phyloP scores from a whole-genome alignment of 352 stramenopile genomes.

The Phytophthora constricta region DNA sequence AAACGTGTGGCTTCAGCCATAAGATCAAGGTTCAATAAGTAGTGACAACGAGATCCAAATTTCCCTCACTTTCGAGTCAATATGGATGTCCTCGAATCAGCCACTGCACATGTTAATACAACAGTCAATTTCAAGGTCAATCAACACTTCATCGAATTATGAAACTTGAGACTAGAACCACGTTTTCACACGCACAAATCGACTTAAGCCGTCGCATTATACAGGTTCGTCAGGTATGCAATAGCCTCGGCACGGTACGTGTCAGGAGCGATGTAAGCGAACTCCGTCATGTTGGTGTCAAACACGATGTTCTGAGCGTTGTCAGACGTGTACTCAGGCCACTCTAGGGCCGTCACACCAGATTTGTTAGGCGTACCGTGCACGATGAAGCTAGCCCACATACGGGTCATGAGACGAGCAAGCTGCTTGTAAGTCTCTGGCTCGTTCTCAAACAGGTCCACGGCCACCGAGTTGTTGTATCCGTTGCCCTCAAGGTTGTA shows the following conservation, averaged over 20 bases:
- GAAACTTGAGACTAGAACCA: neutral
- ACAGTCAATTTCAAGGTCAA: too few species aligned
- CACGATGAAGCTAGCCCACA: constrained; percentile 39
- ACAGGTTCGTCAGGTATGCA: constrained; percentile 9
- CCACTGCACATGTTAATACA: too few species aligned
- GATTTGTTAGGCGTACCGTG: constrained; percentile 17
- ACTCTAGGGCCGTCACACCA: constrained; percentile 28
- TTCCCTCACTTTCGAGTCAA: too few species aligned
- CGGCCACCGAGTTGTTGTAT: constrained; percentile 31
- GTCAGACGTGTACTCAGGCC: constrained; percentile 32
- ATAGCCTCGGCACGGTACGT: constrained; percentile 27
- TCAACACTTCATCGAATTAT: neutral
- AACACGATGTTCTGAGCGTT: constrained; percentile 35
- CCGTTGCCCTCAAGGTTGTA: constrained; percentile 37
- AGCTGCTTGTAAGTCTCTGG: constrained; percentile 21
- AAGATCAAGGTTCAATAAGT: too few species aligned
- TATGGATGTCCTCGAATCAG: too few species aligned
- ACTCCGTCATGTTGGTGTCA: constrained; percentile 18
- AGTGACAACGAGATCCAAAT: too few species aligned
- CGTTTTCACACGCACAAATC: neutral
- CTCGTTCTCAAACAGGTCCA: constrained; percentile 32
- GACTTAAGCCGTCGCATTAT: neutral
- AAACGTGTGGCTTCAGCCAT: too few species aligned
- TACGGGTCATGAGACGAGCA: constrained; percentile 25
- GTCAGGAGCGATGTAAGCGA: constrained; percentile 25